These are phyloP conservation scores for Protomyces pachydermus DNA, from an alignment of 1,139 yeast species.

Conservation along the genomic window DNA sequence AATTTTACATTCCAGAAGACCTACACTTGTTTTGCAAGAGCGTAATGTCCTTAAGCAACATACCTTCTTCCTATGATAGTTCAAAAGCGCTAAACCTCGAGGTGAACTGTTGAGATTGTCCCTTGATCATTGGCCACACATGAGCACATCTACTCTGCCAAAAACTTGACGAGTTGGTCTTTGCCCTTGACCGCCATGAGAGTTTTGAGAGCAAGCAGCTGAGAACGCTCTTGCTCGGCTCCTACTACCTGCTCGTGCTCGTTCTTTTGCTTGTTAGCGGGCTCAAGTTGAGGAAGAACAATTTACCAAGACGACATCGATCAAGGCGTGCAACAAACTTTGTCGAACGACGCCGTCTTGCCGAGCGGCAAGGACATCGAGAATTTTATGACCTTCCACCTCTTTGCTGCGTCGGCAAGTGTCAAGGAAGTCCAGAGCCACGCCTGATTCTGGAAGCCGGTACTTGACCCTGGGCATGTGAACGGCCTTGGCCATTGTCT, in stretches of 20 bases:
- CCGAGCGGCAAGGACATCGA: background rate
- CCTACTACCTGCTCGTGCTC: background rate
- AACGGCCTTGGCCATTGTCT: constrained; percentile 31
- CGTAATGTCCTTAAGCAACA: too few species aligned
- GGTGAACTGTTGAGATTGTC: too few species aligned
- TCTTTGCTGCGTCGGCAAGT: constrained; percentile 5
- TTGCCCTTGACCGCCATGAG: constrained; percentile 66
- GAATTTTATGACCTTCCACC: background rate
- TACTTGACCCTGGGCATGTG: constrained; percentile 53
- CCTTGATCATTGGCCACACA: too few species aligned
- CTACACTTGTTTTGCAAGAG: too few species aligned
- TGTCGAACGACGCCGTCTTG: background rate
- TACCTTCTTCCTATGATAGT: background rate
- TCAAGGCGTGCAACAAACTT: constrained; percentile 37
- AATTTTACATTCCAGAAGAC: too few species aligned
- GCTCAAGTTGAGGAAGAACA: background rate
- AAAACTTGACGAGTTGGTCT: constrained; percentile 57
- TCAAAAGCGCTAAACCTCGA: background rate
- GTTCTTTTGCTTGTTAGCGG: constrained; percentile 20
- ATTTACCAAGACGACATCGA: constrained; percentile 28
- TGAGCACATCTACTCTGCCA: constrained; percentile 34
- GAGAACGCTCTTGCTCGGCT: constrained; percentile 46
- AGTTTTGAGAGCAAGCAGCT: constrained; percentile 54
- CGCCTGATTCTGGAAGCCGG: constrained; percentile 65
- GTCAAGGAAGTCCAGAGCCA: constrained; percentile 68